Conservation (phyloP, 129 eudicot species). For the Mikania micrantha region DNA sequence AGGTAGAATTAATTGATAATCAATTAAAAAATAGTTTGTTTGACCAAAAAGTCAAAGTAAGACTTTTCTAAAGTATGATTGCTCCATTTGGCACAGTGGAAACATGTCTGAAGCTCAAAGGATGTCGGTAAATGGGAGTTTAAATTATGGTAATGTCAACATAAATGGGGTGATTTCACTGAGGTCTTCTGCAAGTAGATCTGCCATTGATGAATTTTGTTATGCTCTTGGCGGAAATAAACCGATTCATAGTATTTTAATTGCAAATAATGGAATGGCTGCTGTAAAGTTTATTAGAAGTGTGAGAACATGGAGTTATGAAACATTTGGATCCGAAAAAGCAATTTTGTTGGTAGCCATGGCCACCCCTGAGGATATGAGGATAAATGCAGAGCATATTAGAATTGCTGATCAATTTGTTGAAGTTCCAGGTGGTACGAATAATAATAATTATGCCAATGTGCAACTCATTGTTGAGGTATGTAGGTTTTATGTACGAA, state of each 20-base stretch:
- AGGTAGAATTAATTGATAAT: not conserved
- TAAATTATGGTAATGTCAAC: constrained; percentile 29
- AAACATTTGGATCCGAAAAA: constrained; percentile 93
- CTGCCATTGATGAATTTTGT: constrained; percentile 81
- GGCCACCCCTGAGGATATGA: constrained; percentile 99
- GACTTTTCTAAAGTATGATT: not conserved
- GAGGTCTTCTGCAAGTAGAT: constrained; percentile 47
- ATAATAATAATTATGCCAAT: constrained; percentile 95
- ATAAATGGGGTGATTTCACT: constrained; percentile 44
- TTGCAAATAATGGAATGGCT: constrained; percentile 99
- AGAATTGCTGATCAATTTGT: constrained; percentile 96
- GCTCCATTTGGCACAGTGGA: constrained; percentile 16
- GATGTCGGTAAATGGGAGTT: constrained; percentile 38
- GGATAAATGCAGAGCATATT: constrained; percentile 96
- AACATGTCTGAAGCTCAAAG: constrained; percentile 79
- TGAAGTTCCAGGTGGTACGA: constrained; percentile 98
- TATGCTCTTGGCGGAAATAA: constrained; percentile 74
- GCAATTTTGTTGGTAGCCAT: constrained; percentile 91
- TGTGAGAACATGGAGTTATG: constrained; percentile 93
- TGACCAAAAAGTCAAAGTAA: no score
- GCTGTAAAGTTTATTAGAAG: constrained; percentile 97
- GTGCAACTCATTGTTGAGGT: constrained; percentile 99
- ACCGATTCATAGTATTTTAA: constrained; percentile 83
- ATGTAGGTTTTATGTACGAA: not conserved
- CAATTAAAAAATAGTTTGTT: not conserved